Evolutionary conservation across 2,329 filamentous ascomycete species (phyloP).

Genomic region (Hymenoscyphus linearis): DNA sequence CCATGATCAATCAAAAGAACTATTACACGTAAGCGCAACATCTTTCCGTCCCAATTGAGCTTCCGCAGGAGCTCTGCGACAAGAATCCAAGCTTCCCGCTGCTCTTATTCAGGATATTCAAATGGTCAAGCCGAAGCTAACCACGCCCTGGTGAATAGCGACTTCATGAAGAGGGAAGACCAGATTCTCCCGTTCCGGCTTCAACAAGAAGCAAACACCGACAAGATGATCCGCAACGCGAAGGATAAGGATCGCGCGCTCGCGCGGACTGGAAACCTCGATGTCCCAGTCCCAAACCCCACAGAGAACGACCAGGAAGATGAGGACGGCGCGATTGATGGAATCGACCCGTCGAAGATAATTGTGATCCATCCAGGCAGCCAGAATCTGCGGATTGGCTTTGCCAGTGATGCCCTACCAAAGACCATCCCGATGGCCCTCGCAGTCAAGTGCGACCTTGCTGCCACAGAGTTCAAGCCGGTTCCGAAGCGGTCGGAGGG

Average conservation of each 20-base stretch:
- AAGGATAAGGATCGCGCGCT: constrained; percentile 84
- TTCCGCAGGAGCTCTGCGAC: background rate
- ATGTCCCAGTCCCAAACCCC: constrained; percentile 55
- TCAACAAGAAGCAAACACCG: constrained; percentile 80
- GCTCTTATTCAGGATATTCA: background rate
- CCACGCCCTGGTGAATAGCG: constrained; percentile 45
- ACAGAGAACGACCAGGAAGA: constrained; percentile 42
- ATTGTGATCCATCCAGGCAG: constrained; percentile 95
- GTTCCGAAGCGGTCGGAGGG: constrained; percentile 65
- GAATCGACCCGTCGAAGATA: constrained; percentile 75
- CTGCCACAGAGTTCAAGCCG: constrained; percentile 73
- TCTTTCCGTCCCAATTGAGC: background rate
- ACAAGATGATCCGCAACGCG: constrained; percentile 76
- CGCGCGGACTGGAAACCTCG: constrained; percentile 66
- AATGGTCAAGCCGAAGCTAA: background rate
- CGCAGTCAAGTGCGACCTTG: constrained; percentile 70
- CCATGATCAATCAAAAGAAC: constrained; percentile 98
- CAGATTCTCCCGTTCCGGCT: constrained; percentile 86
- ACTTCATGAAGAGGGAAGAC: constrained; percentile 97
- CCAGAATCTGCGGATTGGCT: constrained; percentile 88
- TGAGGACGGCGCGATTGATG: constrained; percentile 54
- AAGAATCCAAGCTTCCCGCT: background rate
- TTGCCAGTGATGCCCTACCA: constrained; percentile 91
- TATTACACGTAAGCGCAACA: constrained; percentile 76
- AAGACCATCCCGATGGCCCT: constrained; percentile 93